Percentiles rank a stretch among this genome's conserved stretches.
Evolutionary conservation across 257 asterid genomes (phyloP).

Genomic region (Solanum dulcamara): DNA sequence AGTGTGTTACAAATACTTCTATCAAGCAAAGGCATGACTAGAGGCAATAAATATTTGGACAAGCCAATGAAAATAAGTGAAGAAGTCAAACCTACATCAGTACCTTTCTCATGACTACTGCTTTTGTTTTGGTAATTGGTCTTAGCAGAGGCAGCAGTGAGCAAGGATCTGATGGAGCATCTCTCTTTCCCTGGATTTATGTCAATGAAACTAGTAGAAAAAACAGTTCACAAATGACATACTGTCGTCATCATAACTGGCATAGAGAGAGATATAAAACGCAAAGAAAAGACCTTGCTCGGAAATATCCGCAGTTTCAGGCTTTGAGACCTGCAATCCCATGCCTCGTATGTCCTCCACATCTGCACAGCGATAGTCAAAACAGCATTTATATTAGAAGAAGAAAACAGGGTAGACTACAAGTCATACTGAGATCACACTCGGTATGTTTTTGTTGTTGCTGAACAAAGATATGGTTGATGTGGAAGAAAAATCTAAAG

Average conservation of each 20-base stretch:
- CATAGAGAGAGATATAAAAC: background rate
- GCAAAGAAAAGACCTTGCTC: conserved; percentile 28
- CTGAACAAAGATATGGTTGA: background rate
- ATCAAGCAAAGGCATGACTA: background rate
- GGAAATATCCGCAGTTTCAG: conserved; percentile 53
- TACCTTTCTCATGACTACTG: conserved; percentile 14
- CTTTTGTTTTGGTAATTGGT: conserved; percentile 10
- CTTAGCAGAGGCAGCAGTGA: conserved; percentile 38
- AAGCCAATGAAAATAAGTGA: background rate
- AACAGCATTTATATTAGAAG: background rate
- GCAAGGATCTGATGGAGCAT: conserved; percentile 76
- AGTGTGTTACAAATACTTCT: background rate
- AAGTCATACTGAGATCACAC: background rate
- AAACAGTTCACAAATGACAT: background rate
- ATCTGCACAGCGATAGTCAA: conserved; percentile 33
- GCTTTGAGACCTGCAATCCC: conserved; percentile 98
- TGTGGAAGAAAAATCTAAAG: background rate
- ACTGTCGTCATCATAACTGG: background rate
- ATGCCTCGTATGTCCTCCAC: conserved; percentile 82
- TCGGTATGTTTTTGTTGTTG: background rate
- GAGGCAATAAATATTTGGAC: background rate
- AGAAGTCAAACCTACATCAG: conserved; percentile 20
- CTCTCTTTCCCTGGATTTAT: conserved; percentile 43
- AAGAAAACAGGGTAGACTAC: background rate
- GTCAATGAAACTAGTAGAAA: conserved; percentile 1